Evolutionary conservation across 495 filamentous ascomycete species (phyloP), one percentile per base, ranked within the genome.

Genomic region (Cairneyella variabilis): DNA sequence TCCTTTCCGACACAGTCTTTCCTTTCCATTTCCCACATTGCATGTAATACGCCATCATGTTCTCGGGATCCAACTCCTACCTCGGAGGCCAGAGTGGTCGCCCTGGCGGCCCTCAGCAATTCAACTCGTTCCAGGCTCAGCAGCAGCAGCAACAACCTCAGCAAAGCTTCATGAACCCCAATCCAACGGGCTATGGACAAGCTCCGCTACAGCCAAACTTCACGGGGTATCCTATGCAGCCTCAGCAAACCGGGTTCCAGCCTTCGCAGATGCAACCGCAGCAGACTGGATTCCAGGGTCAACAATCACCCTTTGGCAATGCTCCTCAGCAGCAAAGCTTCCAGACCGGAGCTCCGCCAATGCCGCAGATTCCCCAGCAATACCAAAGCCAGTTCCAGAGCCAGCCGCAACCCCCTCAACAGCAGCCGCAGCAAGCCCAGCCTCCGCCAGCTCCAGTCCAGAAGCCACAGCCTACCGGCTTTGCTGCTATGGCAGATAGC

Each of bases 51-150:
- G 16, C n/a, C 48, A 60, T 47, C 72, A 96, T 96, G 91, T 96
- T 84, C 74, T 91, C 90, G 37, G 88, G 85, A 64, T 88, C 90
- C 53, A 91, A 84, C 75, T 84, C 88, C 44, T 95, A 84, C 66
- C 75, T 93, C 56, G 88, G 89, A 64, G 80, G 75, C 68, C 88
- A 84, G 69, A 84, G 72, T 71, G 74, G 80, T 66, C 89, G 88
- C 56, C 87, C 89, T 8, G 86, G 83, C 52, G 78, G 82, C 43
- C 80, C 76, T 59, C 83, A 82, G 69, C 64, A 70, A 62, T 46
- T 69, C 71, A 49, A 74, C 71, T 51, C 57, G 9, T 73, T 77
- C 60, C 77, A 77, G 60, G 66, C 69, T 51, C 75, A 82, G 58
- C 82, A 80, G 58, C 79, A 78, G 63, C 80, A 80, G 57, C 83